Base-by-base conservation (phyloP, 345 rosid genomes). In the Acer campestre region DNA sequence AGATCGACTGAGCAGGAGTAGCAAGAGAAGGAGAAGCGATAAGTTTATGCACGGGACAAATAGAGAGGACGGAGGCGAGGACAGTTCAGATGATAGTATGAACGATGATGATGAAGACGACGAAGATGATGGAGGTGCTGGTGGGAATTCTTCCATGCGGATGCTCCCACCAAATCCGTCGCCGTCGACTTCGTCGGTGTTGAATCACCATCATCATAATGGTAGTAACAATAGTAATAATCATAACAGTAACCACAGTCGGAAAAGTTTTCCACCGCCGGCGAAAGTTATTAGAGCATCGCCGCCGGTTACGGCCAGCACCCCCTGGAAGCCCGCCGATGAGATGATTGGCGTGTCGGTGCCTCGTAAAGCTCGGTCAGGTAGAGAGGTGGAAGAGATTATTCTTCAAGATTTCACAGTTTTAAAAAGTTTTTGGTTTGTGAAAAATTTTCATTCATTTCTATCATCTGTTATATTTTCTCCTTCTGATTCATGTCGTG, bases 361-460 rank as follows among this genome's bases (percentile, higher is more conserved):
- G 66, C 99, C 99, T 76, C 84, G 99, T 84, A 96, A 94, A 92
- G 99, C 99, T 87, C 98, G 99, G 90, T 91, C 99, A 94, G 99
- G 99, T 96, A 93, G 88, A 85, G 97, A 87, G 89, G 93, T 91
- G 93, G 94, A 91, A 83, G 81, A 82, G 81, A 82, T 76, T 71
- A 23, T 67, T 23, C 65, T 70, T 74, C 58, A 23, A 25, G 42
- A 27, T 75, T 25, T 83, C 23, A 10, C 35, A 77, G 79, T 48
- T 73, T 55, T 65, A 63, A 4, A 31, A 35, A 35, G 38, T 38
- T 31, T 79, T 3, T 25, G 4, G 9, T 71, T 27, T 72, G 64
- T 27, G 0, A 67, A 22, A 16, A 22, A 29, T 61, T 61, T 7
- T 3, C 55, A 29, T 75, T 59, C 12, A 73, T 62, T 38, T 46